Conservation (phyloP, 495 filamentous ascomycete species). For the Cenococcum geophilum region DNA sequence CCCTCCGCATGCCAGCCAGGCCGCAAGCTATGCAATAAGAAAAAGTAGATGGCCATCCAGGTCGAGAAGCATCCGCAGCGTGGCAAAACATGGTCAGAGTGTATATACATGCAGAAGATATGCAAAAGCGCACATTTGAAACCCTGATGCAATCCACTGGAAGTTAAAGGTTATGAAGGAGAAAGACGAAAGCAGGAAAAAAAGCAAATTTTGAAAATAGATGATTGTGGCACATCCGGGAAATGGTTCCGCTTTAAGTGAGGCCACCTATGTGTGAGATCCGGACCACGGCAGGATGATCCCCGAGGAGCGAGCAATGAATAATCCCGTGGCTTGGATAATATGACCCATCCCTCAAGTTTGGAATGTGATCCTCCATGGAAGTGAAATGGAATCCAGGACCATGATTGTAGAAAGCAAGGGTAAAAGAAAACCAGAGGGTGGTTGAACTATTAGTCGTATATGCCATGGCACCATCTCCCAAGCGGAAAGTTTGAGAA, state of each 20-base stretch:
- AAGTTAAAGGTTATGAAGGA: not conserved
- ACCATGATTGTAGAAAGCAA: not conserved
- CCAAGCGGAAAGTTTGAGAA: not conserved
- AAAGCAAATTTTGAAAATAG: not conserved
- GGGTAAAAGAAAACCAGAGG: not conserved
- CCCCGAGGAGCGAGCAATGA: not conserved
- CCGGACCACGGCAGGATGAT: not conserved
- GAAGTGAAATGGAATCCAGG: not conserved
- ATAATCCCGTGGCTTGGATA: not conserved
- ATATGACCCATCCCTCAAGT: not conserved
- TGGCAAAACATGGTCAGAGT: constrained; percentile 1
- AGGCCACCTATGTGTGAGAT: not conserved
- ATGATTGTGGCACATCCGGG: not conserved
- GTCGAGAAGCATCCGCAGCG: constrained; percentile 5
- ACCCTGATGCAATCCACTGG: constrained; percentile 4
- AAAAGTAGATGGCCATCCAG: constrained; percentile 9
- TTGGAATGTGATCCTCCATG: not conserved
- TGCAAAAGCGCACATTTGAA: not conserved
- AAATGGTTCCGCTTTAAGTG: not conserved
- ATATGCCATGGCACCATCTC: constrained; percentile 4
- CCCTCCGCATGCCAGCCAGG: not conserved
- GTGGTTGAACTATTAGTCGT: constrained; percentile 1
- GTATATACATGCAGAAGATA: constrained; percentile 8
- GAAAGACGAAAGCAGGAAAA: not conserved
- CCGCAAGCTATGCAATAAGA: constrained; percentile 8